These are phyloP conservation scores for Gnaphalium uliginosum DNA, from an alignment of 129 eudicot genomes.

Conservation along the genomic window DNA sequence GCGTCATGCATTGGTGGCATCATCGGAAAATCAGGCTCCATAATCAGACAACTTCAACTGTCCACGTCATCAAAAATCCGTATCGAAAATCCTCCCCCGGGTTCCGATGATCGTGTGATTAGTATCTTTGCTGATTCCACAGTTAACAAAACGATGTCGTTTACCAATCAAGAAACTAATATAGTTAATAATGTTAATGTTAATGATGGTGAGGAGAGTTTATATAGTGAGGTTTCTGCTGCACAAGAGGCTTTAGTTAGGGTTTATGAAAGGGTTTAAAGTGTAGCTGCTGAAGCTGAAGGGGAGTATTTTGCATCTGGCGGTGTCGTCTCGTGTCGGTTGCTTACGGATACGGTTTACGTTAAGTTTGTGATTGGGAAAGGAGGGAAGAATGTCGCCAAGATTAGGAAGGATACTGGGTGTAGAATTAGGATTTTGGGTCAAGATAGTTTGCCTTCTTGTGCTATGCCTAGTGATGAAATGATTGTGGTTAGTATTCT, in stretches of 20 bases:
- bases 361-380: conserved; percentile 67
- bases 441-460: conserved; percentile 37
- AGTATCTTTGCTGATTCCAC: conserved; percentile 30
- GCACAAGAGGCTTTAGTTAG: conserved; percentile 74
- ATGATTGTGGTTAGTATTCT: conserved; percentile 57
- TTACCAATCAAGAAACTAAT: conserved; percentile 10
- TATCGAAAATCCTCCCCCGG: conserved; percentile 46
- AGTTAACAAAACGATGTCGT: conserved; percentile 20
- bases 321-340: conserved; percentile 55
- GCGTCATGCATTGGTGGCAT: conserved; percentile 67
- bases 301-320: conserved; percentile 33
- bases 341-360: conserved; percentile 43
- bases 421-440: conserved; percentile 48
- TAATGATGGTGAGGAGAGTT: conserved; percentile 16
- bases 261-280: conserved; percentile 79
- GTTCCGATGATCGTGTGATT: conserved; percentile 50
- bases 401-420: conserved; percentile 57
- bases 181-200: not conserved
- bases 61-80: conserved; percentile 57
- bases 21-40: conserved; percentile 68
- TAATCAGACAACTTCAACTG: conserved; percentile 53
- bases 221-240: conserved; percentile 48
- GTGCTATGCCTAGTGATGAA: conserved; percentile 47
- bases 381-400: conserved; percentile 64
- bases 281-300: conserved; percentile 56